Conservation (phyloP, 2,329 filamentous ascomycete genomes). For the Ophiosphaerella korrae region DNA sequence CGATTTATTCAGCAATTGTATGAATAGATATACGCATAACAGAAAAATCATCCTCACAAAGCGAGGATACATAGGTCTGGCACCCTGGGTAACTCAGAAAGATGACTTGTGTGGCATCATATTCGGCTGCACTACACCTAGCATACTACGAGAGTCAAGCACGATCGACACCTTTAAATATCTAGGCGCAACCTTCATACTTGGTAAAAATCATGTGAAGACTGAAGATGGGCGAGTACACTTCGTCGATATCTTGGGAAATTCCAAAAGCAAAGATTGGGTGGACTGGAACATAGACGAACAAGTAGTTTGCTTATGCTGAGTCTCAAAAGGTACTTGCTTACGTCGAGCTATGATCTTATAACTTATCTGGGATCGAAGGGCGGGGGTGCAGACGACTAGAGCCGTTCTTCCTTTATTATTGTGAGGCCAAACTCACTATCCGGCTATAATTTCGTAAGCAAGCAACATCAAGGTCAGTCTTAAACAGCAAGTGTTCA, state of each 20-base stretch:
- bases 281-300: slow-evolving; percentile 11
- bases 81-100: slow-evolving; percentile 1
- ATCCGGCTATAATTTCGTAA: no score
- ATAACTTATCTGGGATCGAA: no score
- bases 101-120: slow-evolving; percentile 10
- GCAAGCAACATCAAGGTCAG: no score
- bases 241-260: slow-evolving; percentile 7
- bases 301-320: slow-evolving; percentile 7
- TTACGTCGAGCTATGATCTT: no score
- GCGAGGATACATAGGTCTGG: slow-evolving; percentile 9
- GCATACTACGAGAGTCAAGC: neutral
- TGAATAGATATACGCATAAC: slow-evolving; percentile 5
- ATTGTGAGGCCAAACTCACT: no score
- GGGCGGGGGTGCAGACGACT: no score
- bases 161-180: neutral
- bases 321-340: neutral
- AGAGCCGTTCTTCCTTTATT: no score
- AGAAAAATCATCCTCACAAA: slow-evolving; percentile 7
- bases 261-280: slow-evolving; percentile 15
- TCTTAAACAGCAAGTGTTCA: no score
- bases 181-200: slow-evolving; percentile 4
- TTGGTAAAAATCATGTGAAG: neutral
- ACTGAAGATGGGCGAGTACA: slow-evolving; percentile 1
- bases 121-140: slow-evolving; percentile 11
- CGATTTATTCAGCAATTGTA: slow-evolving; percentile 1